phyloP scores from a whole-genome alignment of 1,139 yeast species.

The Meyerozyma athensensis region DNA sequence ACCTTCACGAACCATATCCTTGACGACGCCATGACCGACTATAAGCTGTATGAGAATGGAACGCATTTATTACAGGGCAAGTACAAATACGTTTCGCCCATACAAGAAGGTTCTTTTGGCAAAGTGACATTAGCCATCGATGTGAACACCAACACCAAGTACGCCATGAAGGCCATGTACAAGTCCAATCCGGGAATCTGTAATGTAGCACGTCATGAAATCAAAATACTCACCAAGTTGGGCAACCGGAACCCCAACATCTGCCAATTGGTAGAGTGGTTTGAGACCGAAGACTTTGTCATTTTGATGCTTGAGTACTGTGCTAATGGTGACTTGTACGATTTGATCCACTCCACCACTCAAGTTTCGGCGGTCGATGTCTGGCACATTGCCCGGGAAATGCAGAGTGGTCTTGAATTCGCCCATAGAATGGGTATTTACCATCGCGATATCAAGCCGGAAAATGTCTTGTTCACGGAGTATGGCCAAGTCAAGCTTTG shows the following conservation, averaged over 20 bases:
- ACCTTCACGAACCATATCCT: constrained; percentile 5
- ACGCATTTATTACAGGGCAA: constrained; percentile 22
- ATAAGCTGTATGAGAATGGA: constrained; percentile 33
- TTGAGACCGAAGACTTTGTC: constrained; percentile 37
- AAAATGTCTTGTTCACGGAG: constrained; percentile 41
- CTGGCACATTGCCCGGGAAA: constrained; percentile 31
- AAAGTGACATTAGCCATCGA: constrained; percentile 47
- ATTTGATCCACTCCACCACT: constrained; percentile 28
- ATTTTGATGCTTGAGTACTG: constrained; percentile 49
- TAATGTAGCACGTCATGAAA: constrained; percentile 44
- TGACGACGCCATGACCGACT: constrained; percentile 21
- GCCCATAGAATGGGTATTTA: constrained; percentile 42
- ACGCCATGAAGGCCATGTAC: constrained; percentile 41
- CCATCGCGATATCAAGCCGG: constrained; percentile 55
- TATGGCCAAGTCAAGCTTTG: constrained; percentile 44
- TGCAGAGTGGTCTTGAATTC: constrained; percentile 34
- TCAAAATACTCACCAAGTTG: constrained; percentile 34
- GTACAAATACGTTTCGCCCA: constrained; percentile 32
- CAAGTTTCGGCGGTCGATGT: constrained; percentile 20
- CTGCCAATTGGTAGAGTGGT: constrained; percentile 40
- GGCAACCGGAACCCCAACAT: constrained; percentile 33
- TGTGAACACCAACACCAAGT: constrained; percentile 22
- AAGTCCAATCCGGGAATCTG: constrained; percentile 20
- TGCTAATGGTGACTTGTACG: constrained; percentile 47
- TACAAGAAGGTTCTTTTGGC: constrained; percentile 53